Percentiles rank a stretch among this genome's conserved stretches.
phyloP scores from a whole-genome alignment of 768 basidiomycete species.

The Podaxis carcinomalis region DNA sequence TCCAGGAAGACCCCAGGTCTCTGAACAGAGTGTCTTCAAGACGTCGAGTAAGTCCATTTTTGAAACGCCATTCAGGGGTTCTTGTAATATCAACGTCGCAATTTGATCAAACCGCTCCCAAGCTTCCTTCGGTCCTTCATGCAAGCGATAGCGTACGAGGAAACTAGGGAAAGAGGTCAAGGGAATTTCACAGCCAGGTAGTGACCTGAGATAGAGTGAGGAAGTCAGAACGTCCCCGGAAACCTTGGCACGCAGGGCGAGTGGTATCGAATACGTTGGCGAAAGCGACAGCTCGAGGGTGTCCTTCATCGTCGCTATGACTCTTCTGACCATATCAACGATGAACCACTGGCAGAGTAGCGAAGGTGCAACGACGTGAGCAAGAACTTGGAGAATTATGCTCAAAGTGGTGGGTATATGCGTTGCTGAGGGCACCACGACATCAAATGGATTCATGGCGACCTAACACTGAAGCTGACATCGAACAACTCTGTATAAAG shows the following conservation, averaged over 20 bases:
- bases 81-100: neutral
- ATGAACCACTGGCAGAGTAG: slow-evolving; percentile 47
- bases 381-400: slow-evolving; percentile 39
- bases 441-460: slow-evolving; percentile 27
- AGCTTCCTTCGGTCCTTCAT: slow-evolving; percentile 8
- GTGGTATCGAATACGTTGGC: neutral
- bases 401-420: slow-evolving; percentile 45
- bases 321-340: slow-evolving; percentile 39
- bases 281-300: slow-evolving; percentile 37
- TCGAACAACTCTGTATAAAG: neutral
- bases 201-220: neutral
- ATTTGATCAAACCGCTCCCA: slow-evolving; percentile 5
- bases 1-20: slow-evolving; percentile 1
- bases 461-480: slow-evolving; percentile 10
- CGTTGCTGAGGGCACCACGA: slow-evolving; percentile 32
- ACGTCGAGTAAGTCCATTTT: neutral
- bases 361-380: slow-evolving; percentile 36
- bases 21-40: slow-evolving; percentile 5
- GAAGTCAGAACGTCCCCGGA: neutral
- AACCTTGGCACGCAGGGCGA: neutral
- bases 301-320: slow-evolving; percentile 24
- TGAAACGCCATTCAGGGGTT: neutral
- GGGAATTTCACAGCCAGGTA: neutral
- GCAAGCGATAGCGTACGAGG: slow-evolving; percentile 6
- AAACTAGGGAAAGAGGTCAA: neutral